phyloP scores from a whole-genome alignment of 345 rosid species.

The Salix exigua region DNA sequence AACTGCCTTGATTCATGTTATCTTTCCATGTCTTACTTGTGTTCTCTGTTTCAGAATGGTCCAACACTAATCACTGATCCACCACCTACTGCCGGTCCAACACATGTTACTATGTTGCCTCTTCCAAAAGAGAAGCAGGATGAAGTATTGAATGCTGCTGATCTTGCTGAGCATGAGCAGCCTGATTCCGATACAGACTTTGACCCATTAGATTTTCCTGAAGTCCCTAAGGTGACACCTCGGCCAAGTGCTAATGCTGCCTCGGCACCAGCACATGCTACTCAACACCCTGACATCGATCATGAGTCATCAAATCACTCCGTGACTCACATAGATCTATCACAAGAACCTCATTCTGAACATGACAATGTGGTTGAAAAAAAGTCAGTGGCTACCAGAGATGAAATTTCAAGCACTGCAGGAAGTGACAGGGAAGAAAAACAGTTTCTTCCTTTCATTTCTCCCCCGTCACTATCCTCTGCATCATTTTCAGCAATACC shows the following conservation, averaged over 20 bases:
- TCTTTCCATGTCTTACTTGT: constrained; percentile 21
- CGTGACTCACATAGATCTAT: constrained; percentile 22
- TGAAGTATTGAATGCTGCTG: constrained; percentile 33
- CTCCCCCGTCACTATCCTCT: constrained; percentile 44
- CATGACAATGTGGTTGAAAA: constrained; percentile 27
- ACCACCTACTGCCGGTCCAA: constrained; percentile 48
- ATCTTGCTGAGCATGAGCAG: constrained; percentile 33
- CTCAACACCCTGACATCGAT: constrained; percentile 20
- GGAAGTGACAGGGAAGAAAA: constrained; percentile 40
- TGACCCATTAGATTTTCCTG: constrained; percentile 63
- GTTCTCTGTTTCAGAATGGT: constrained; percentile 55
- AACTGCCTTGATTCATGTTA: constrained; percentile 2
- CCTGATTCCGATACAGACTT: constrained; percentile 54
- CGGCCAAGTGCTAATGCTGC: constrained; percentile 33
- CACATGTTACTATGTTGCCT: constrained; percentile 62
- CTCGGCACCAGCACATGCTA: constrained; percentile 35
- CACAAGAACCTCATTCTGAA: constrained; percentile 31
- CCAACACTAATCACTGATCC: constrained; percentile 75
- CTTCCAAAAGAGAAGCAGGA: constrained; percentile 63
- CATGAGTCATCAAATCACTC: constrained; percentile 32
- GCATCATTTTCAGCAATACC: constrained; percentile 24
- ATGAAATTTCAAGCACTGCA: constrained; percentile 27
- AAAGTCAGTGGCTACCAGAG: constrained; percentile 24
- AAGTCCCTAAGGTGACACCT: constrained; percentile 58
- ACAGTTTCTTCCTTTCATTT: constrained; percentile 57